Base-by-base conservation (phyloP, 2,329 filamentous ascomycete genomes). In the Ampelomyces quisqualis region DNA sequence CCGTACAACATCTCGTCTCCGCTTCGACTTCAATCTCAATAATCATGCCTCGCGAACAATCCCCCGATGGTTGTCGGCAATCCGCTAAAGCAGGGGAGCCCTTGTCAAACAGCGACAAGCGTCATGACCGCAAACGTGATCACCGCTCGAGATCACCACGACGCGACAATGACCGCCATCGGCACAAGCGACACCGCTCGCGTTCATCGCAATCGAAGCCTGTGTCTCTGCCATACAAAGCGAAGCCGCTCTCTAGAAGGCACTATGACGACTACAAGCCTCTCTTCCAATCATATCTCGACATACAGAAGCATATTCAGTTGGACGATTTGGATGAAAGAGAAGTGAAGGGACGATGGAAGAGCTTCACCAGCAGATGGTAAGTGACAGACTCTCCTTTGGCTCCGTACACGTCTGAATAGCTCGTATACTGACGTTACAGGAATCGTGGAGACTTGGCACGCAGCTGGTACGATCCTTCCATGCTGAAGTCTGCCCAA, bases 381-480 rank as follows among this genome's bases (percentile, higher is more conserved):
- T 85, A 77, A 69, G 73, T 39, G 26, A 11, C 6, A 19, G 22
- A 35, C 19, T 8, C 3, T 2, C n/a, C 1, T 5, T 8, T 11
- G 10, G 9, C 7, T 23, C 2, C 4, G 10, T 15, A 23, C 7
- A 15, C 31, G 19, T 18, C 7, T n/a, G 8, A 10, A 9, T 2
- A 7, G 11, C 8, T 5, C 20, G 15, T 35, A 57, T 51, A 53
- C 75, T 82, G 66, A 81, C 72, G 67, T 43, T 68, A 58, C 65
- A 86, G 82, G 82, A 98, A 98, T 72, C 80, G 82, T 57, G 85
- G 84, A 62, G 88, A 91, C 70, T 75, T 97, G 49, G 85, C 87
- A 4, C 85, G 91, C 67, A 88, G 88, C 32, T 98, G 91, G 91
- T 98, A 97, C 69, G 88, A 94, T 61, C 86, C 90, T 6, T 79